Percentiles rank a stretch among this genome's conserved stretches.
Evolutionary conservation across 2,329 filamentous ascomycete species (phyloP).

Genomic region (Botrytis paeoniae): DNA sequence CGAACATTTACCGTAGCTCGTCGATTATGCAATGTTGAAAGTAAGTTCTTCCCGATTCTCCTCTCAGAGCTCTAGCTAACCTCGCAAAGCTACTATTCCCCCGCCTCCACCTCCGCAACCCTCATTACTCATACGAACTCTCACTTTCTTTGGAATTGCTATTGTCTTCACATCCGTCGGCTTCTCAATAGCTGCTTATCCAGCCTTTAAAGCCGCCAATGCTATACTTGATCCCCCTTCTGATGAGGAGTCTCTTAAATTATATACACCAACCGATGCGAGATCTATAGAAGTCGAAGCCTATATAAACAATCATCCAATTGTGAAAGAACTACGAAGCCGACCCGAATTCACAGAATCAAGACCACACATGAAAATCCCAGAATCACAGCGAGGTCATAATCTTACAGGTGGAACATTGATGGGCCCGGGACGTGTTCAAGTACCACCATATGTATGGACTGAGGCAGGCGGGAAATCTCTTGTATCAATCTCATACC

Average conservation of each 20-base stretch:
- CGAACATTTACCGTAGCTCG: not conserved
- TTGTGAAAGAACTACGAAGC: conserved; percentile 66
- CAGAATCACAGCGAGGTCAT: conserved; percentile 62
- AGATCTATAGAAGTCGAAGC: conserved; percentile 60
- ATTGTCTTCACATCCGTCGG: conserved; percentile 50
- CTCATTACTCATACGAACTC: conserved; percentile 45
- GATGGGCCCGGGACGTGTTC: conserved; percentile 69
- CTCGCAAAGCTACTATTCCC: not conserved
- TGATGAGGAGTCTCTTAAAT: conserved; percentile 69
- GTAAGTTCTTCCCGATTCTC: not conserved
- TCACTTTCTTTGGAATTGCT: conserved; percentile 47
- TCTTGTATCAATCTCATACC: conserved; percentile 69
- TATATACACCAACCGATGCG: conserved; percentile 59
- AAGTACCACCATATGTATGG: conserved; percentile 79
- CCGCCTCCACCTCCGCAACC: conserved; percentile 30
- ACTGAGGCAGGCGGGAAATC: conserved; percentile 66
- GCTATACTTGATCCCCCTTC: conserved; percentile 54
- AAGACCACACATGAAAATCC: conserved; percentile 85
- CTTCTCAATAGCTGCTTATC: conserved; percentile 55
- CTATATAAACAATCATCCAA: conserved; percentile 70
- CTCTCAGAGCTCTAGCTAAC: not conserved
- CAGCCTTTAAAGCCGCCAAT: conserved; percentile 48
- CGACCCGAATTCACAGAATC: conserved; percentile 69
- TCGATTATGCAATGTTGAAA: conserved; percentile 3
- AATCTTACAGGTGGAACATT: conserved; percentile 83